These are phyloP conservation scores for Lentinus brumalis DNA, from an alignment of 768 basidiomycete genomes.

Conservation along the genomic window DNA sequence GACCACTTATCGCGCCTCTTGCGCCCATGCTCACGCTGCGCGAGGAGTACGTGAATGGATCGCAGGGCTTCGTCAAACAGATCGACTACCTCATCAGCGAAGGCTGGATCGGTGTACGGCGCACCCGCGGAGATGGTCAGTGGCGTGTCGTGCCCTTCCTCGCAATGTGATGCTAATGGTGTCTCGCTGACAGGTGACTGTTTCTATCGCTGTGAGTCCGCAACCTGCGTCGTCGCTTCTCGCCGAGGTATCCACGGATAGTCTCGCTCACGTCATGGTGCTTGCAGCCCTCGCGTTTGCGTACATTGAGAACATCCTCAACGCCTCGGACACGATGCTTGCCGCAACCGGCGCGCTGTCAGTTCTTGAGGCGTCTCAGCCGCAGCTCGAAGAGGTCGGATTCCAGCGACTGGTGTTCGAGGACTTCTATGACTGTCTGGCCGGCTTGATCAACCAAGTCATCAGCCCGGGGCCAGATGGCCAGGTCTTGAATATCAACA, in stretches of 20 bases:
- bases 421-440: conserved; percentile 73
- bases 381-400: conserved; percentile 54
- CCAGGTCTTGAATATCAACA: conserved; percentile 35
- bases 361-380: conserved; percentile 49
- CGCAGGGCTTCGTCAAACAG: conserved; percentile 65
- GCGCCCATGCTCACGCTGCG: conserved; percentile 57
- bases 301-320: conserved; percentile 72
- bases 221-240: not conserved
- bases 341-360: conserved; percentile 55
- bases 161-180: not conserved
- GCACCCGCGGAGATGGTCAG: conserved; percentile 70
- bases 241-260: not conserved
- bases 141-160: conserved; percentile 24
- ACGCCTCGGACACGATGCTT: conserved; percentile 43
- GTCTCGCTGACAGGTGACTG: conserved; percentile 74
- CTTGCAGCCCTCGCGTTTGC: conserved; percentile 78
- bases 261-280: conserved; percentile 15
- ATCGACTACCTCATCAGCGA: conserved; percentile 66
- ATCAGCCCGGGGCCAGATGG: conserved; percentile 36
- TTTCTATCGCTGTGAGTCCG: conserved; percentile 79
- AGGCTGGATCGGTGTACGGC: conserved; percentile 68
- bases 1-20: conserved; percentile 58
- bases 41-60: conserved; percentile 65
- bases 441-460: conserved; percentile 50
- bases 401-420: conserved; percentile 72